Evolutionary conservation across 1,284 basidiomycete genomes (phyloP).

Genomic region (Chalciporus sp.): DNA sequence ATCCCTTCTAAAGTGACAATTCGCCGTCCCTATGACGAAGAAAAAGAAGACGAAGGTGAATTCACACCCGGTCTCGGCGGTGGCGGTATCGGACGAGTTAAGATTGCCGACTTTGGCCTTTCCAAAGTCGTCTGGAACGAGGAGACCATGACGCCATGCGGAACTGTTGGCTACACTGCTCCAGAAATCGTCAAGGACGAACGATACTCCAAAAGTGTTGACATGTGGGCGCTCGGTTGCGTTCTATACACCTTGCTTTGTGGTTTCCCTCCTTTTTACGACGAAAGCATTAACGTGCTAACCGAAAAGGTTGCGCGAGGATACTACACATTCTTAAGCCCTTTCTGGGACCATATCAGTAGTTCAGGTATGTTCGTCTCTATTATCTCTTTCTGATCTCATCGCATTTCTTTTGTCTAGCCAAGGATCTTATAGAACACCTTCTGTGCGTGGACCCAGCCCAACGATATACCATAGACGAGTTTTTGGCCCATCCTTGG

Average conservation of each 20-base stretch:
- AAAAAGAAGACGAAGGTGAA: conserved; percentile 98
- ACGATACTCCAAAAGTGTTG: conserved; percentile 96
- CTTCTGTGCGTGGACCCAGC: conserved; percentile 95
- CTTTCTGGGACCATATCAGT: conserved; percentile 99
- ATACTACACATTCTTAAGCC: conserved; percentile 97
- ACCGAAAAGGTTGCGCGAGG: conserved; percentile 99
- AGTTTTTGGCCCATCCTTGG: conserved; percentile 98
- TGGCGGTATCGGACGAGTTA: conserved; percentile 96
- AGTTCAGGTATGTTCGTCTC: conserved; percentile 57
- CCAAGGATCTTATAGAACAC: conserved; percentile 95
- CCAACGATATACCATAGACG: conserved; percentile 96
- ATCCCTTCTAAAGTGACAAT: conserved; percentile 81
- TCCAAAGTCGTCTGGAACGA: conserved; percentile 99
- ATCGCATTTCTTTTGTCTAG: conserved; percentile 41
- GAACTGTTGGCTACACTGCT: conserved; percentile 98
- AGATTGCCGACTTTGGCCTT: conserved; percentile 98
- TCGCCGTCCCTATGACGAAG: conserved; percentile 93
- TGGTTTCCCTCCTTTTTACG: conserved; percentile 98
- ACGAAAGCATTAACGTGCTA: conserved; percentile 97
- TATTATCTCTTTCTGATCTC: conserved; percentile 7
- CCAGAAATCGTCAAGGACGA: conserved; percentile 99
- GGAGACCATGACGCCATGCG: conserved; percentile 98
- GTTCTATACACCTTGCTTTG: conserved; percentile 99
- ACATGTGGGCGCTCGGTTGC: conserved; percentile 99
- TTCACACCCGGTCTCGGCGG: conserved; percentile 91